These are phyloP conservation scores for Penicillium decumbens DNA, from an alignment of 2,329 filamentous ascomycete genomes.

Conservation along the genomic window DNA sequence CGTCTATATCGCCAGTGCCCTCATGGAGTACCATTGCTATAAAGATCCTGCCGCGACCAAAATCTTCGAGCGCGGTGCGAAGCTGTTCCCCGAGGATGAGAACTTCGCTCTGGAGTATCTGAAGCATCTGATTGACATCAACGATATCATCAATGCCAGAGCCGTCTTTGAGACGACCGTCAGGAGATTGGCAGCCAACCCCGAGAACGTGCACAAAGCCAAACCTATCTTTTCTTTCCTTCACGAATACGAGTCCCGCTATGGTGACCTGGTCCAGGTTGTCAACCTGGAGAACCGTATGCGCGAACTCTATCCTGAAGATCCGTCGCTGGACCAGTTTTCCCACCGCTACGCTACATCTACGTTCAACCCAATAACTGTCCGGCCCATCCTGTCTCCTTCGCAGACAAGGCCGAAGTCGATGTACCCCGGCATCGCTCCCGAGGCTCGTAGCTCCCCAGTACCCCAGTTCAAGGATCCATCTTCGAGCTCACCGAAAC, in stretches of 20 bases:
- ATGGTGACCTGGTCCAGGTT: conserved; percentile 87
- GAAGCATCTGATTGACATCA: conserved; percentile 86
- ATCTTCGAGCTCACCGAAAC: conserved; percentile 47
- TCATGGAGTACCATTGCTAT: conserved; percentile 94
- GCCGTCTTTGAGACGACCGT: conserved; percentile 95
- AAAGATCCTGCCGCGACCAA: conserved; percentile 88
- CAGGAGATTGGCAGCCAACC: conserved; percentile 71
- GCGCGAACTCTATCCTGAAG: conserved; percentile 86
- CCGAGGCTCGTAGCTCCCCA: conserved; percentile 33
- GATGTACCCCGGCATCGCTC: conserved; percentile 27
- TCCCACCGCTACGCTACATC: conserved; percentile 67
- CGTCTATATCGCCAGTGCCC: conserved; percentile 86
- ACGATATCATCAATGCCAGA: conserved; percentile 90
- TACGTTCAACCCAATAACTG: conserved; percentile 73
- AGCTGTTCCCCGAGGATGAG: conserved; percentile 90
- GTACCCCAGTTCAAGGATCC: conserved; percentile 31
- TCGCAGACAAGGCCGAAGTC: conserved; percentile 68
- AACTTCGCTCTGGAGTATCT: conserved; percentile 91
- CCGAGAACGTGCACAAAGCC: conserved; percentile 67
- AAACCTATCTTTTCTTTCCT: conserved; percentile 87
- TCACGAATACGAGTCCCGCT: conserved; percentile 91
- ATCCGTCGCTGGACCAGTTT: conserved; percentile 72
- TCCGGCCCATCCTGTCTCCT: conserved; percentile 80
- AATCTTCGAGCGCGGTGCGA: conserved; percentile 91
- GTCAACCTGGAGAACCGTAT: conserved; percentile 87